A percentile compares a stretch with the other conserved stretches of the same genome.
Evolutionary conservation across 2,329 filamentous ascomycete species (phyloP).

Genomic region (Zasmidium citrigriseum): DNA sequence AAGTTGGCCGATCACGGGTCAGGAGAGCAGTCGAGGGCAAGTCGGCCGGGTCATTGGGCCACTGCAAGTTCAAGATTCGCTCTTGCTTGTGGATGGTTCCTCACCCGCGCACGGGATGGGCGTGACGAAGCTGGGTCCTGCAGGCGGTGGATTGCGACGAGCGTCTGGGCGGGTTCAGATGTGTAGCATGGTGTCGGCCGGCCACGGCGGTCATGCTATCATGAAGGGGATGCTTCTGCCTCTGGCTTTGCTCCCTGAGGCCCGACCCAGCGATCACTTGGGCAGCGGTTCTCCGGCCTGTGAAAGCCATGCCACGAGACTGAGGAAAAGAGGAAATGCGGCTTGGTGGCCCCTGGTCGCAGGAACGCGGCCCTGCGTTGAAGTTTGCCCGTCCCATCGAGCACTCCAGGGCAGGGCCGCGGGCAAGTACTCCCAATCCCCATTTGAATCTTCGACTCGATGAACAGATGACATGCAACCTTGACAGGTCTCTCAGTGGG

Average conservation of each 20-base stretch:
- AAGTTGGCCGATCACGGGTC: neutral
- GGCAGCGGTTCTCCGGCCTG: neutral
- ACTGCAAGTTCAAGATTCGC: neutral
- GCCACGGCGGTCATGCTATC: neutral
- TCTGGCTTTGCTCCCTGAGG: neutral
- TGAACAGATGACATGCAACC: neutral
- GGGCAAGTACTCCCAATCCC: neutral
- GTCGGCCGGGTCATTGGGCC: neutral
- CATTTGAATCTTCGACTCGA: neutral
- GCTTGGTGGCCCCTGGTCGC: neutral
- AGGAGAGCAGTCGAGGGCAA: neutral
- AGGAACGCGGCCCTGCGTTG: neutral
- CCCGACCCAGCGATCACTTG: neutral
- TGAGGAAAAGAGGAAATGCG: neutral
- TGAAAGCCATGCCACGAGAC: neutral
- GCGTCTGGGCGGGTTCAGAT: neutral
- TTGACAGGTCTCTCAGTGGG: neutral
- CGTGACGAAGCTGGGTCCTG: neutral
- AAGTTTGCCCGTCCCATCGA: neutral
- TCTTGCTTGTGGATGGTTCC: neutral
- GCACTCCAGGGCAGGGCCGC: neutral
- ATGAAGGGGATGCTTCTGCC: neutral
- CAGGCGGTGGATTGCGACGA: neutral
- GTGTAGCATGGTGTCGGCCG: neutral
- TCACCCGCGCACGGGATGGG: neutral